These are phyloP conservation scores for Mycena latifolia DNA, from an alignment of 768 basidiomycete genomes.

Conservation along the genomic window DNA sequence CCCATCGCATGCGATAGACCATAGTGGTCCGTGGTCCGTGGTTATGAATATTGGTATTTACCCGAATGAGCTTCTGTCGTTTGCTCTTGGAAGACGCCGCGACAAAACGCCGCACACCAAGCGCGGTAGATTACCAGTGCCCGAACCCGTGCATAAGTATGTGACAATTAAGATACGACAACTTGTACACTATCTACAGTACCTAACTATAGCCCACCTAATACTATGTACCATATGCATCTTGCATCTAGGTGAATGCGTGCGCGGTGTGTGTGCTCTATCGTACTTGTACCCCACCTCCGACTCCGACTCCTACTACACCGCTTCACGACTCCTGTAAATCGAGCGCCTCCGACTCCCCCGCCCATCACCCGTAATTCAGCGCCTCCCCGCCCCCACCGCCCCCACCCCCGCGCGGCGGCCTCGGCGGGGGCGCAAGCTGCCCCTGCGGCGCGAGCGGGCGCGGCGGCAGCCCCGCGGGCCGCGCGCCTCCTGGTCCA, in stretches of 20 bases:
- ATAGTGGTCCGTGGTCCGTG: too few species aligned
- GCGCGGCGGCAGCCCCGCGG: slow-evolving; percentile 23
- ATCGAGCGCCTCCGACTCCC: too few species aligned
- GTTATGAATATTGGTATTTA: too few species aligned
- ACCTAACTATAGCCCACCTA: neutral
- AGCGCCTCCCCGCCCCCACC: slow-evolving; percentile 9
- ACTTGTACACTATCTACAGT: slow-evolving; percentile 21
- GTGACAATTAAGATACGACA: slow-evolving; percentile 20
- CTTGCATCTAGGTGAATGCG: too few species aligned
- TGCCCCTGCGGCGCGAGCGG: slow-evolving; percentile 28
- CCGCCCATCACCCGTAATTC: slow-evolving; percentile 19
- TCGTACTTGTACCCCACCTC: neutral
- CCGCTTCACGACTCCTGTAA: too few species aligned
- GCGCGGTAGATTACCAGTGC: too few species aligned
- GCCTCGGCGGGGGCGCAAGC: neutral
- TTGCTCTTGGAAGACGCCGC: too few species aligned
- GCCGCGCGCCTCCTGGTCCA: slow-evolving; percentile 3
- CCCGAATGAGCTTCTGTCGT: too few species aligned
- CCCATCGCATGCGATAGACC: too few species aligned
- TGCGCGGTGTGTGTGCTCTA: neutral
- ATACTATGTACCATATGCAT: too few species aligned
- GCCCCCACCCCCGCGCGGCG: slow-evolving; percentile 3
- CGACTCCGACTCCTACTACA: neutral
- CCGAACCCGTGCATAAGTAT: too few species aligned
- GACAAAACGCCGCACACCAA: too few species aligned